Evolutionary conservation across 2,329 filamentous ascomycete species (phyloP).

Genomic region (Botryotinia globosa): DNA sequence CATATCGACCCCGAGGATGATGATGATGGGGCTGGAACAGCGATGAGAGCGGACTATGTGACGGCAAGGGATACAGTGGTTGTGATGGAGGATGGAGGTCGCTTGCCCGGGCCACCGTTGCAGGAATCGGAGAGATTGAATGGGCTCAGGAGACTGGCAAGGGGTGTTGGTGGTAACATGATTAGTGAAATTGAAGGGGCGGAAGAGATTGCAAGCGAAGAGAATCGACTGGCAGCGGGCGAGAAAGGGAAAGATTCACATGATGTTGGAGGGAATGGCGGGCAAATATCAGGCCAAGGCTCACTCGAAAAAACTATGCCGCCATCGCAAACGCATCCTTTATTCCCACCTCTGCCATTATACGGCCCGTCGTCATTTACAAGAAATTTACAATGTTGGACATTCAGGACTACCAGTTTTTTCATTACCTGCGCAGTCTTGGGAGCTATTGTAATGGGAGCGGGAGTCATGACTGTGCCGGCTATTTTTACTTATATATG

Average conservation of each 20-base stretch:
- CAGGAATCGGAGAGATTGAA: constrained; percentile 71
- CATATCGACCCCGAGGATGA: constrained; percentile 38
- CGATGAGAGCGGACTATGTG: constrained; percentile 60
- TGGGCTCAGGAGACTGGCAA: constrained; percentile 51
- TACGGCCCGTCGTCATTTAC: constrained; percentile 72
- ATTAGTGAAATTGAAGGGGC: constrained; percentile 41
- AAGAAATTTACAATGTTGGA: constrained; percentile 62
- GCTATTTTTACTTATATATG: constrained; percentile 48
- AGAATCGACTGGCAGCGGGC: constrained; percentile 25
- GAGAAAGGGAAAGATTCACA: constrained; percentile 4
- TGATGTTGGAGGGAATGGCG: constrained; percentile 26
- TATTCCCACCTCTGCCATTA: constrained; percentile 80
- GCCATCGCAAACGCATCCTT: constrained; percentile 68
- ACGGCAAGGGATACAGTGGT: constrained; percentile 72
- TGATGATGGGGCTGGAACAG: constrained; percentile 42
- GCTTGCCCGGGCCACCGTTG: constrained; percentile 66
- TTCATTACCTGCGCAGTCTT: constrained; percentile 78
- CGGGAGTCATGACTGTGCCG: constrained; percentile 66
- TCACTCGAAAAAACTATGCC: constrained; percentile 52
- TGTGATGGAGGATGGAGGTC: constrained; percentile 62
- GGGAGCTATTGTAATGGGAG: constrained; percentile 69
- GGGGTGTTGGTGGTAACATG: constrained; percentile 23
- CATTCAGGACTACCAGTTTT: constrained; percentile 66
- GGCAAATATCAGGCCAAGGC: constrained; percentile 47
- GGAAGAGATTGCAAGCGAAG: constrained; percentile 36